A percentile compares a stretch with the other conserved stretches of the same genome.
These are phyloP conservation scores for Penicillium polonicum DNA, from an alignment of 2,329 filamentous ascomycete genomes.

Conservation along the genomic window DNA sequence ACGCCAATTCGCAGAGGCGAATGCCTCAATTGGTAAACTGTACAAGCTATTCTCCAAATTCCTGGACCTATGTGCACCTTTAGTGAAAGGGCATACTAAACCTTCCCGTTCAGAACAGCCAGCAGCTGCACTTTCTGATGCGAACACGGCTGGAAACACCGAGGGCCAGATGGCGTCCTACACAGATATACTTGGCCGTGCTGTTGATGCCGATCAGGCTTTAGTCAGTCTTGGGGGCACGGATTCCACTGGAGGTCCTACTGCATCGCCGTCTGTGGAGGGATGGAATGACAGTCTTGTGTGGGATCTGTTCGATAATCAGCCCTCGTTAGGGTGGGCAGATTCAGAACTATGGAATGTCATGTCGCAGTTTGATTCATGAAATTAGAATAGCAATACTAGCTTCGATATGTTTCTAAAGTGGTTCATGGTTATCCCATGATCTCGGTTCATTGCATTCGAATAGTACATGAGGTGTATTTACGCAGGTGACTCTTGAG, in stretches of 20 bases:
- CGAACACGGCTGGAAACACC: neutral
- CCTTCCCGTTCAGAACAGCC: neutral
- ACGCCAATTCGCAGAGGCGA: slow-evolving; percentile 21
- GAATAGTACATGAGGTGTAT: slow-evolving; percentile 24
- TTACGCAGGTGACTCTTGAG: slow-evolving; percentile 19
- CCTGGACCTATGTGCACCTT: slow-evolving; percentile 20
- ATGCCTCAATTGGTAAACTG: slow-evolving; percentile 23
- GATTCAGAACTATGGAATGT: slow-evolving; percentile 25
- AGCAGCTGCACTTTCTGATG: neutral
- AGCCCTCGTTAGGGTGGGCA: slow-evolving; percentile 25
- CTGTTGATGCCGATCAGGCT: neutral
- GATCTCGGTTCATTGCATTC: slow-evolving; percentile 2
- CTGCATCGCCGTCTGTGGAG: slow-evolving; percentile 10
- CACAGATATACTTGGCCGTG: slow-evolving; percentile 7
- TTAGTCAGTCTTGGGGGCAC: slow-evolving; percentile 3
- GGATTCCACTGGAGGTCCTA: neutral
- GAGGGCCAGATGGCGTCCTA: neutral
- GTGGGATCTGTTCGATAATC: slow-evolving; percentile 27
- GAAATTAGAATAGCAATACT: neutral
- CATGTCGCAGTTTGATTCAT: slow-evolving; percentile 16
- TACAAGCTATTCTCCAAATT: slow-evolving; percentile 26
- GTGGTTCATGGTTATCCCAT: slow-evolving; percentile 1
- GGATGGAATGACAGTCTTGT: slow-evolving; percentile 27
- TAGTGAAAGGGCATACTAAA: slow-evolving; percentile 13
- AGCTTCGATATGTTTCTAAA: neutral